These are phyloP conservation scores for Rhytidhysteron rufulum DNA, from an alignment of 2,329 filamentous ascomycete species.

Conservation along the genomic window DNA sequence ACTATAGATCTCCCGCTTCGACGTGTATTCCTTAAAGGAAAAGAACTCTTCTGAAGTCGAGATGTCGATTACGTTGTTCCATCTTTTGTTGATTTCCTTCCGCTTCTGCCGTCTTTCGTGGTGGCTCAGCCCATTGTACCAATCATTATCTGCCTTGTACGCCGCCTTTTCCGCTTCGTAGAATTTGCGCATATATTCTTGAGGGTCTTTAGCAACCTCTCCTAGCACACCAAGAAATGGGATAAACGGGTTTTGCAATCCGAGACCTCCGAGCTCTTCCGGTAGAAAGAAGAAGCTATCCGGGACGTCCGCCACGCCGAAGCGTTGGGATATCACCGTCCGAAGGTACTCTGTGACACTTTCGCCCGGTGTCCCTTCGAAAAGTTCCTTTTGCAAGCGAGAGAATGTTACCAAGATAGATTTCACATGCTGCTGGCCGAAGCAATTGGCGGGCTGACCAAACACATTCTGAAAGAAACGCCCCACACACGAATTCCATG, in stretches of 20 bases:
- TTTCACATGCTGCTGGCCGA: constrained; percentile 50
- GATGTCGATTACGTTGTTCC: constrained; percentile 36
- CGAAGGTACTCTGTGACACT: constrained; percentile 39
- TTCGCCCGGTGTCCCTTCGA: constrained; percentile 24
- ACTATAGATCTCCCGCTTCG: constrained; percentile 14
- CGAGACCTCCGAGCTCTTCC: constrained; percentile 48
- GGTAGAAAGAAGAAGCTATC: constrained; percentile 54
- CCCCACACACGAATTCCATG: constrained; percentile 52
- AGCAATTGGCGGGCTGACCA: constrained; percentile 50
- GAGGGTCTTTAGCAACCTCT: constrained; percentile 26
- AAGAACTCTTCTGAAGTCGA: constrained; percentile 19
- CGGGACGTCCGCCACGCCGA: constrained; percentile 45
- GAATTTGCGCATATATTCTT: constrained; percentile 43
- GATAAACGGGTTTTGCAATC: constrained; percentile 50
- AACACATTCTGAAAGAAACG: constrained; percentile 55
- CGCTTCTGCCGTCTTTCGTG: constrained; percentile 11
- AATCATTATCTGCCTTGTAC: constrained; percentile 30
- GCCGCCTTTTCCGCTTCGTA: constrained; percentile 25
- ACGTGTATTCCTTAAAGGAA: constrained; percentile 21
- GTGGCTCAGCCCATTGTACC: constrained; percentile 24
- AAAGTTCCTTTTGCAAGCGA: constrained; percentile 48
- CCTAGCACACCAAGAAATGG: constrained; percentile 43
- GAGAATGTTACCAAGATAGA: constrained; percentile 50
- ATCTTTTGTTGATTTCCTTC: constrained; percentile 25
- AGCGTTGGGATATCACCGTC: constrained; percentile 49